Conservation (phyloP, 1,284 basidiomycete genomes). For the Leccinum pachyderme region DNA sequence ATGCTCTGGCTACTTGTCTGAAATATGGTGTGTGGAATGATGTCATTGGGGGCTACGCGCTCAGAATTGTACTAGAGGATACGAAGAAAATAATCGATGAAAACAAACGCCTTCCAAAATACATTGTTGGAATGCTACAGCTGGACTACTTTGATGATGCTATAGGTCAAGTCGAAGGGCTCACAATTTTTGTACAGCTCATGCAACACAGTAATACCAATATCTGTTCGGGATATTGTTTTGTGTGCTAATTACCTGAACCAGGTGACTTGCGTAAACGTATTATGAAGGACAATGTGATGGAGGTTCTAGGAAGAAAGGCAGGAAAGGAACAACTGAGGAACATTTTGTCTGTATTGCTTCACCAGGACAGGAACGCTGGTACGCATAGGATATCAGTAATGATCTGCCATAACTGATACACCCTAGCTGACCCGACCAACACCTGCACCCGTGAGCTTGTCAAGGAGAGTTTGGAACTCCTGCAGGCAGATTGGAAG, state of each 20-base stretch:
- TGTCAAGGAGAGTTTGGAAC: slow-evolving; percentile 10
- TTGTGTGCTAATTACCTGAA: not conserved
- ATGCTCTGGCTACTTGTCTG: slow-evolving; percentile 16
- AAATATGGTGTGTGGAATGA: slow-evolving; percentile 12
- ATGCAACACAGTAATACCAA: slow-evolving; percentile 14
- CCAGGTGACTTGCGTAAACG: slow-evolving; percentile 17
- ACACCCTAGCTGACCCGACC: not conserved
- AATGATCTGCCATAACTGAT: not conserved
- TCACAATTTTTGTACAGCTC: slow-evolving; percentile 9
- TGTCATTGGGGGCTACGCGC: not conserved
- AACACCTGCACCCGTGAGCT: slow-evolving; percentile 11
- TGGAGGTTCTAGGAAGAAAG: slow-evolving; percentile 17
- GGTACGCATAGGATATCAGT: slow-evolving; percentile 6
- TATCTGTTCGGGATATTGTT: not conserved
- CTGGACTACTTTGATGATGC: slow-evolving; percentile 18
- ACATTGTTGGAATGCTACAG: slow-evolving; percentile 14
- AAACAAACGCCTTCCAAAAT: slow-evolving; percentile 1
- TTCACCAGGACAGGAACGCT: slow-evolving; percentile 13
- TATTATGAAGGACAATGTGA: slow-evolving; percentile 12
- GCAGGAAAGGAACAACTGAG: slow-evolving; percentile 7
- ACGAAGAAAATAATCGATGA: slow-evolving; percentile 4
- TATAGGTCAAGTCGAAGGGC: slow-evolving; percentile 10
- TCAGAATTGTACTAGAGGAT: slow-evolving; percentile 10
- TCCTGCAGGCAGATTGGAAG: slow-evolving; percentile 14
- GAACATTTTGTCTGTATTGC: slow-evolving; percentile 22